phyloP scores from a whole-genome alignment of 768 basidiomycete genomes.

The Auriscalpium vulgare region DNA sequence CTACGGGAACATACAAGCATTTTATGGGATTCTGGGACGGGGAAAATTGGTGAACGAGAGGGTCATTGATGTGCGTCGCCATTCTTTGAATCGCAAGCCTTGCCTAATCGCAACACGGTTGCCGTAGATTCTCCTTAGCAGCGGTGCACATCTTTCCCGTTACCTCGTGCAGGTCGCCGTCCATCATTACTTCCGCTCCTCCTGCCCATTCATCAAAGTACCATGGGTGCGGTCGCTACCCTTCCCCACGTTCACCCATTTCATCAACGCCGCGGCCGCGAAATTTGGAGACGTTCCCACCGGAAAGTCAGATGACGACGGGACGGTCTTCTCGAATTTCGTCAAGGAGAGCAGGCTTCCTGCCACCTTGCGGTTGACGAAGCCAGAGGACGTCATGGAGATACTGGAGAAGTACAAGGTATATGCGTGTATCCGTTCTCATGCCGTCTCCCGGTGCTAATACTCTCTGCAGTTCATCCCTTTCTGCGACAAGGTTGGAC shows the following conservation, averaged over 20 bases:
- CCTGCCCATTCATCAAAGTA: slow-evolving; percentile 67
- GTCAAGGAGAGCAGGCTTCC: slow-evolving; percentile 64
- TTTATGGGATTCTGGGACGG: slow-evolving; percentile 69
- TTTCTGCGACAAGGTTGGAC: slow-evolving; percentile 55
- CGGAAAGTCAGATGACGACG: slow-evolving; percentile 72
- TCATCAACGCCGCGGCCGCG: slow-evolving; percentile 49
- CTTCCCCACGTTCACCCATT: slow-evolving; percentile 52
- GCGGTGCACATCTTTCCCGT: slow-evolving; percentile 71
- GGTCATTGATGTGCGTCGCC: slow-evolving; percentile 11
- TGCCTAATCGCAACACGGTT: slow-evolving; percentile 4
- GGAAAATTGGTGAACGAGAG: slow-evolving; percentile 32
- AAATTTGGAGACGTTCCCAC: slow-evolving; percentile 60
- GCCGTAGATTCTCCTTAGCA: slow-evolving; percentile 58
- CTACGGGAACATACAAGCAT: slow-evolving; percentile 60
- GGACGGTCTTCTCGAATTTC: slow-evolving; percentile 53
- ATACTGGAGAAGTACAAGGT: slow-evolving; percentile 68
- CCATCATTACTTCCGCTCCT: slow-evolving; percentile 71
- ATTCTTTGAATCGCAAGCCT: neutral
- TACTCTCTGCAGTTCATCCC: slow-evolving; percentile 55
- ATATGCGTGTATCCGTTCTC: slow-evolving; percentile 15
- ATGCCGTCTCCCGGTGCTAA: neutral
- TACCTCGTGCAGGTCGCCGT: slow-evolving; percentile 73
- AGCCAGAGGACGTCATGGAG: slow-evolving; percentile 57
- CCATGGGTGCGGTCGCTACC: slow-evolving; percentile 64
- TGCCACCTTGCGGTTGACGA: slow-evolving; percentile 46